These are phyloP conservation scores for Colletotrichum sp. DNA, from an alignment of 2,329 filamentous ascomycete genomes.

Conservation along the genomic window DNA sequence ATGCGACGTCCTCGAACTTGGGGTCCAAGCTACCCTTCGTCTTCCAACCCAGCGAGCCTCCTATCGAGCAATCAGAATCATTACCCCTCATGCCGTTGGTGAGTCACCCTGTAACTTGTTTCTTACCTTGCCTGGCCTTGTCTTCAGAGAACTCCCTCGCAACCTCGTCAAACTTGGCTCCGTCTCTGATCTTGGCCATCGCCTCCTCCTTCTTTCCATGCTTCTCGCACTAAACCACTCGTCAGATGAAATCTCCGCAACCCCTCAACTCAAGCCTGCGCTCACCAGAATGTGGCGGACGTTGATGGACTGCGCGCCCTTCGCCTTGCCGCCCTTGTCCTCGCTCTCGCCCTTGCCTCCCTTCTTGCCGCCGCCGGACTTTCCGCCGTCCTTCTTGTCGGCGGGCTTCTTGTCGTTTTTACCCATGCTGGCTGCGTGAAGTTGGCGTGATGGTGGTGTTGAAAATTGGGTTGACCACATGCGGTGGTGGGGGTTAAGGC, in stretches of 20 bases:
- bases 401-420: slow-evolving; percentile 21
- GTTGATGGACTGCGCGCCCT: slow-evolving; percentile 72
- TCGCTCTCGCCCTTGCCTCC: slow-evolving; percentile 32
- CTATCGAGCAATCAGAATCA: slow-evolving; percentile 39
- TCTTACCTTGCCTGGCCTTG: slow-evolving; percentile 69
- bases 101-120: background rate
- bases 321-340: slow-evolving; percentile 48
- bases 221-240: slow-evolving; percentile 66
- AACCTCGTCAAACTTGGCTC: slow-evolving; percentile 77
- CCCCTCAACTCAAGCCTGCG: background rate
- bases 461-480: background rate
- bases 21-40: slow-evolving; percentile 69
- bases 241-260: background rate
- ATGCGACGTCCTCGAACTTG: slow-evolving; percentile 76
- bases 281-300: slow-evolving; percentile 73
- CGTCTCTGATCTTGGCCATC: slow-evolving; percentile 68
- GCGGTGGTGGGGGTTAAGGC: background rate
- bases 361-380: slow-evolving; percentile 39
- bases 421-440: slow-evolving; percentile 8
- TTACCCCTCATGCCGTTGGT: background rate
- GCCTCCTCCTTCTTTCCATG: slow-evolving; percentile 81
- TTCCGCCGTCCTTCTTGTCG: slow-evolving; percentile 38
- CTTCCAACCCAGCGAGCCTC: slow-evolving; percentile 77
- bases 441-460: background rate
- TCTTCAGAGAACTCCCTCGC: slow-evolving; percentile 77